Percentiles rank a stretch among this genome's conserved stretches.
These are phyloP conservation scores for Taiozyma sp. DNA, from an alignment of 1,139 yeast species.

Conservation along the genomic window DNA sequence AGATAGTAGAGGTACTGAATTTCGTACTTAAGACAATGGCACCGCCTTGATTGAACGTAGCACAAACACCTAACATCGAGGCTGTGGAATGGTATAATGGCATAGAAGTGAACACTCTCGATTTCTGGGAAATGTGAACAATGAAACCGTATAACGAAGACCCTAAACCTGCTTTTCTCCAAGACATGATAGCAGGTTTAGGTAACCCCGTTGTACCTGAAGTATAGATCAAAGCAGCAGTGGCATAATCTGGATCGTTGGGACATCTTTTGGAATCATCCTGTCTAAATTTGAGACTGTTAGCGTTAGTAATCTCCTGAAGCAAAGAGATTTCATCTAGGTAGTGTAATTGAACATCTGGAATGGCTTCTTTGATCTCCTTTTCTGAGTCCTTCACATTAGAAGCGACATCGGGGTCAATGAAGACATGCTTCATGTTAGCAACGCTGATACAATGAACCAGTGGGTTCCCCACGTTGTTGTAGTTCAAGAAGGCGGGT, in stretches of 20 bases:
- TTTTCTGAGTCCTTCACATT: conserved; percentile 50
- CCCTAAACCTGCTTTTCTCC: conserved; percentile 77
- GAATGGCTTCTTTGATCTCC: conserved; percentile 35
- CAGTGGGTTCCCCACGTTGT: conserved; percentile 66
- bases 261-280: conserved; percentile 52
- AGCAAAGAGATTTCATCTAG: conserved; percentile 49
- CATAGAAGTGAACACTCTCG: conserved; percentile 84
- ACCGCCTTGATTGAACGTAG: conserved; percentile 66
- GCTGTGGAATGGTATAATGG: conserved; percentile 96
- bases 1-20: conserved; percentile 79
- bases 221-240: conserved; percentile 77
- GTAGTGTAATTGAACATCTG: conserved; percentile 41
- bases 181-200: conserved; percentile 89
- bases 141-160: conserved; percentile 64
- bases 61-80: conserved; percentile 77
- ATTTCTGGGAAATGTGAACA: conserved; percentile 48
- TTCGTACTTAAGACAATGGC: conserved; percentile 74
- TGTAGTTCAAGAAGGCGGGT: conserved; percentile 85
- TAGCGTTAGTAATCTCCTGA: conserved; percentile 37
- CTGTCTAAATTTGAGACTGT: conserved; percentile 49
- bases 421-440: conserved; percentile 56
- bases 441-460: conserved; percentile 77
- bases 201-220: conserved; percentile 97
- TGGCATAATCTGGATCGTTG: conserved; percentile 48
- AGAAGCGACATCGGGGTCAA: conserved; percentile 64